Percentiles rank a stretch among this genome's conserved stretches.
phyloP scores from a whole-genome alignment of 179 eudicot species.

The Silene coronaria region DNA sequence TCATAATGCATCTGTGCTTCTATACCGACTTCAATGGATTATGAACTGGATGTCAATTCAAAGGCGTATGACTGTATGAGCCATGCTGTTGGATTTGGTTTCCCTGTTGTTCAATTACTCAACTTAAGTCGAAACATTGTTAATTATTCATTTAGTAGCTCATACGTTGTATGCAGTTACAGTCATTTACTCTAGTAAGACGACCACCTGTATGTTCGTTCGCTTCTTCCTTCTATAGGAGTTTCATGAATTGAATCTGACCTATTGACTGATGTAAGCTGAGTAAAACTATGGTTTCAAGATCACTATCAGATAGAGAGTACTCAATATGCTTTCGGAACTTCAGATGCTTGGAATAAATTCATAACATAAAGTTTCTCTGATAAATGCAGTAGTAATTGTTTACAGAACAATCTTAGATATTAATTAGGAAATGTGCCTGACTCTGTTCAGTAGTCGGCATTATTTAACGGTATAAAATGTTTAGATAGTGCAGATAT shows the following conservation, averaged over 20 bases:
- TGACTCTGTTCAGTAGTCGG: slow-evolving; percentile 5
- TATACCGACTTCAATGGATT: no score
- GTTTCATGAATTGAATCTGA: neutral
- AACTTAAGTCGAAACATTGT: no score
- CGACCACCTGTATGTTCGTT: neutral
- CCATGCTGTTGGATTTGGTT: no score
- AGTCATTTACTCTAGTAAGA: neutral
- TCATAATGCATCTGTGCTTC: no score
- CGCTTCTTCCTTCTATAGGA: neutral
- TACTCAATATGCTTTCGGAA: neutral
- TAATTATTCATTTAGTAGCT: neutral
- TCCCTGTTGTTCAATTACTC: no score
- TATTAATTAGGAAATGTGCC: slow-evolving; percentile 6
- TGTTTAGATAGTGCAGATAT: neutral
- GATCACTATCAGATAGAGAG: neutral
- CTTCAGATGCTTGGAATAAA: neutral
- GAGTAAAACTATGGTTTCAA: neutral
- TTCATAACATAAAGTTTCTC: neutral
- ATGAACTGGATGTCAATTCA: no score
- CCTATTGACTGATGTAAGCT: neutral
- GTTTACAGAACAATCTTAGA: slow-evolving; percentile 8
- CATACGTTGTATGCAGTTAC: neutral
- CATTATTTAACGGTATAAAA: slow-evolving; percentile 14
- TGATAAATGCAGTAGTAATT: slow-evolving; percentile 2
- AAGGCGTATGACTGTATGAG: no score